These are phyloP conservation scores for Ceratocystis diversiconidia DNA, from an alignment of 2,329 filamentous ascomycete genomes.

Conservation along the genomic window DNA sequence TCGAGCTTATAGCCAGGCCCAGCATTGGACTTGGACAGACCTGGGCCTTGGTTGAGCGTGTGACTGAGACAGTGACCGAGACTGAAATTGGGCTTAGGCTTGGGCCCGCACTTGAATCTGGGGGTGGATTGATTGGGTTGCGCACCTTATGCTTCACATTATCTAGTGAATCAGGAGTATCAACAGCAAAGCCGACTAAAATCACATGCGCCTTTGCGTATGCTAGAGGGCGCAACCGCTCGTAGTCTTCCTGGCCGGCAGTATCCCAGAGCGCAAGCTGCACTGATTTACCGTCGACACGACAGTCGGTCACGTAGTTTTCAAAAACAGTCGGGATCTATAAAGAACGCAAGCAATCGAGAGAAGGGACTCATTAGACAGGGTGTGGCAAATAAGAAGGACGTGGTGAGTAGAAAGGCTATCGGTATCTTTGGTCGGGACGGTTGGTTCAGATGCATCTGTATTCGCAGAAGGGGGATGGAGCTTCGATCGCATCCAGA, in stretches of 20 bases:
- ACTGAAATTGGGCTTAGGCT: not conserved
- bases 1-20: too few relatives aligned
- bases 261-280: slow-evolving; percentile 98
- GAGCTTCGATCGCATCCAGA: not conserved
- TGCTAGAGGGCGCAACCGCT: slow-evolving; percentile 81
- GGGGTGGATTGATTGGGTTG: slow-evolving; percentile 4
- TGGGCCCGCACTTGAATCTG: not conserved
- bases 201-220: slow-evolving; percentile 98
- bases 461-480: not conserved
- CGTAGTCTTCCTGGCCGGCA: slow-evolving; percentile 98
- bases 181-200: slow-evolving; percentile 86
- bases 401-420: not conserved
- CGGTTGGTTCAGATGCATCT: not conserved
- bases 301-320: slow-evolving; percentile 97
- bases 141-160: slow-evolving; percentile 93
- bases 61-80: not conserved
- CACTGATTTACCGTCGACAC: slow-evolving; percentile 96
- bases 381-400: not conserved
- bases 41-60: too few relatives aligned
- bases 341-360: slow-evolving; percentile 16
- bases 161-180: slow-evolving; percentile 88
- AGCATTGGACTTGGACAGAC: too few relatives aligned
- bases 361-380: not conserved
- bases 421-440: not conserved
- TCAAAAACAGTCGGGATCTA: slow-evolving; percentile 96